These are phyloP conservation scores for Oehlia diaphana DNA, from an alignment of 192 early-diverging fungal species.

Conservation along the genomic window DNA sequence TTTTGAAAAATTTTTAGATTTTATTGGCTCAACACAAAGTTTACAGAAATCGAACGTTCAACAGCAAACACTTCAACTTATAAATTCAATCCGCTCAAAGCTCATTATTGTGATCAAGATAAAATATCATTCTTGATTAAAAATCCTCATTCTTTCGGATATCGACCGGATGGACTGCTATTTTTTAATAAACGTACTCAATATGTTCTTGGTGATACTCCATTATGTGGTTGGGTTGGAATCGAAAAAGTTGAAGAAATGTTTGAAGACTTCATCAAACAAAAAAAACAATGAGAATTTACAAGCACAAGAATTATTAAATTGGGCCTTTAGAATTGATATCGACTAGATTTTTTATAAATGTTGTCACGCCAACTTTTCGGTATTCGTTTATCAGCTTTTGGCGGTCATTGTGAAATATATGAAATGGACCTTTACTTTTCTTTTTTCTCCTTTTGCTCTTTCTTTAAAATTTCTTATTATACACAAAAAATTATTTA, in stretches of 20 bases:
- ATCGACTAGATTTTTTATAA: too few relatives aligned
- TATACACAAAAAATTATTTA: too few relatives aligned
- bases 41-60: slow-evolving; percentile 47
- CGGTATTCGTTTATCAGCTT: too few relatives aligned
- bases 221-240: slow-evolving; percentile 55
- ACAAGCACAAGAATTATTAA: too few relatives aligned
- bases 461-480: too few relatives aligned
- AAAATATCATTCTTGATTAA: slow-evolving; percentile 4
- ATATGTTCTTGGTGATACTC: slow-evolving; percentile 54
- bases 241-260: slow-evolving; percentile 44
- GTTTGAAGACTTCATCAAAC: slow-evolving; percentile 22
- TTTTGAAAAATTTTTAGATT: slow-evolving; percentile 34
- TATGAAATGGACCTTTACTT: too few relatives aligned
- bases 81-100: slow-evolving; percentile 18
- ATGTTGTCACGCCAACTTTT: too few relatives aligned
- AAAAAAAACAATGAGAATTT: background rate
- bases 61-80: slow-evolving; percentile 17
- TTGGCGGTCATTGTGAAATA: too few relatives aligned
- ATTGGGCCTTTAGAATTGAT: too few relatives aligned
- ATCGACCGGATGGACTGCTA: slow-evolving; percentile 49
- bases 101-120: background rate
- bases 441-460: too few relatives aligned
- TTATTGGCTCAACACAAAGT: slow-evolving; percentile 49
- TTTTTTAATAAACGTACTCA: slow-evolving; percentile 56
- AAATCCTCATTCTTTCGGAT: slow-evolving; percentile 25